Base-by-base conservation (phyloP, 2,329 filamentous ascomycete species). In the Beauveria brongniartii region DNA sequence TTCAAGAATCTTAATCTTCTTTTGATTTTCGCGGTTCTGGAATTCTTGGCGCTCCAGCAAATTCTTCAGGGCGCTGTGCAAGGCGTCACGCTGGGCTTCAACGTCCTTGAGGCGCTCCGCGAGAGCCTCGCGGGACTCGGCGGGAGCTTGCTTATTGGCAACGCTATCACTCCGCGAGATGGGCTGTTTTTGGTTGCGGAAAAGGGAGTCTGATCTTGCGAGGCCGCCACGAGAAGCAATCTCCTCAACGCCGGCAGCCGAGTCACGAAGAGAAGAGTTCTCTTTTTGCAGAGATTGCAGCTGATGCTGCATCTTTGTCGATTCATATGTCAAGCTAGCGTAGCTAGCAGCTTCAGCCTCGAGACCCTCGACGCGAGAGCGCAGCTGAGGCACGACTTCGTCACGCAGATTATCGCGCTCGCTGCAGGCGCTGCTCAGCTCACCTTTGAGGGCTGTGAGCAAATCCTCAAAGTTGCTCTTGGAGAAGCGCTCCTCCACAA, bases 381-480 rank as follows among this genome's bases (percentile, higher is more conserved):
- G 84, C 57, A 97, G 78, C 68, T 91, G 85, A 20, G 92, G 91
- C 2, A 96, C 85, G 46, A 96, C 80, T 73, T 96, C 91, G 64
- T 97, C 92, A 30, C 91, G 87, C 18, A 97, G 82, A 67, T 95
- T 93, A 73, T 99, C 94, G 57, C 92, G 86, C 74, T 99, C 92
- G 66, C 94, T 92, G 63, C 89, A 84, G 58, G 92, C 85, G 66
- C 86, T 89, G 68, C 92, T 84, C 16, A 97, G 80, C 71, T 99
- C 92, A 26, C 86, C 83, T 67, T 89, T 89, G 67, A 97, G 86
- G 5, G 90, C 93, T 7, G 87, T 85, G 50, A 97, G 80, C 48
- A 99, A 81, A 71, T 97, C 92, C 74, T 97, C 92, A 68, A 97
- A 95, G 72, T 95, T 97, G 69, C 91, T 87, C 73, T 96, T 97